Conservation (phyloP, 2,329 filamentous ascomycete genomes). For the Catunica adiposa region DNA sequence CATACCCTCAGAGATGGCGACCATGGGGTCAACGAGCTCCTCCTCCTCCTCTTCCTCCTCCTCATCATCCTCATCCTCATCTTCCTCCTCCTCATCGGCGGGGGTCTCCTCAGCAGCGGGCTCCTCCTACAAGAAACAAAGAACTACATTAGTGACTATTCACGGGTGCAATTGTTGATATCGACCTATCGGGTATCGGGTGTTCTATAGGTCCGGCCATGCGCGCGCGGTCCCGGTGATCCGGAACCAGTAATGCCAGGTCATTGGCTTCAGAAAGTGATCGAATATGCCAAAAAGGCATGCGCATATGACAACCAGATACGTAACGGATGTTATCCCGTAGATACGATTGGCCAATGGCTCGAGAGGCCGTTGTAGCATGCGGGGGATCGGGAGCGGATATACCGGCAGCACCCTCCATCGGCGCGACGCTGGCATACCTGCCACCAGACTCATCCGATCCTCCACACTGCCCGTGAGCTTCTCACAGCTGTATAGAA, state of each 20-base stretch:
- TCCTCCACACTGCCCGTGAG: too few relatives aligned
- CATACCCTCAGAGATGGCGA: slow-evolving; percentile 81
- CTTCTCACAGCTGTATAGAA: too few relatives aligned
- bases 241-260: neutral
- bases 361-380: neutral
- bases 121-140: slow-evolving; percentile 15
- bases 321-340: neutral
- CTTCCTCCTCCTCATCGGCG: slow-evolving; percentile 31
- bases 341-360: neutral
- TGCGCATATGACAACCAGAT: neutral
- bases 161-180: neutral
- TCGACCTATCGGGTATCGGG: slow-evolving; percentile 21
- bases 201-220: neutral
- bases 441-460: too few relatives aligned
- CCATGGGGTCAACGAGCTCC: slow-evolving; percentile 75
- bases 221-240: neutral
- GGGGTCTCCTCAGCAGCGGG: slow-evolving; percentile 18
- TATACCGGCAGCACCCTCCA: neutral
- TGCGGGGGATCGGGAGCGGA: neutral
- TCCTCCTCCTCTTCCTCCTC: slow-evolving; percentile 65
- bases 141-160: neutral
- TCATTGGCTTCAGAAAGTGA: neutral
- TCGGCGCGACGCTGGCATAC: too few relatives aligned
- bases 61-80: slow-evolving; percentile 41
- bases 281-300: neutral